Base-by-base conservation (phyloP, 2,329 filamentous ascomycete genomes). In the Nigrospora osmanthi region DNA sequence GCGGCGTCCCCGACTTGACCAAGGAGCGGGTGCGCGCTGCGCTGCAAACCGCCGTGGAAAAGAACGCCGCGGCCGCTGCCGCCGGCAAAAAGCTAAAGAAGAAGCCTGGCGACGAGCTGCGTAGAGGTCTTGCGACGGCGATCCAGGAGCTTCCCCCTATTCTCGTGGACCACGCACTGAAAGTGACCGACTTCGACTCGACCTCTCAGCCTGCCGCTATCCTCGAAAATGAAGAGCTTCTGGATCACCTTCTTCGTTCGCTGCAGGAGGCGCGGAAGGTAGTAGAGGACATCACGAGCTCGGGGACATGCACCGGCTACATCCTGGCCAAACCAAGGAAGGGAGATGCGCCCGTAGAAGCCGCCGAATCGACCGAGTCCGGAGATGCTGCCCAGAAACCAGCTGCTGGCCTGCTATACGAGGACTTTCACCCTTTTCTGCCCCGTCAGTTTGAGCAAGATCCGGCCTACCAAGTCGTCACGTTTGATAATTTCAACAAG, bases 351-450 rank as follows among this genome's bases (percentile, higher is more conserved):
- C 53, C 58, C n/a, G 47, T 43, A 5, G 60, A 58, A 14, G 48
- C 50, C 4, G 37, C 45, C 0, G 52, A 65, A 16, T 62, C 60
- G 43, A 54, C 41, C 11, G 41, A 23, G 10, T 15, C 53, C 30
- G 58, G 58, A 28, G 61, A 66, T 11, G 66, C 60, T 1, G 61
- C 65, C 4, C 51, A 64, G 23, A 56, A 60, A 9, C 69, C 67
- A 44, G 59, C 66, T 11, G 64, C 68, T 4, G 69, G 72, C 38
- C 60, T 93, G 6, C 69, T 95, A 2, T 98, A 96, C 58, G 87
- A 96, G 44, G 93, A 98, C 56, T 97, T 96, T 56, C 91, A 97
- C 54, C 93, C 93, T 0, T 97, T 97, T 62, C 71, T 85, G 35
- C 93, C 93, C 0, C 71, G 75, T 17, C 91, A 97, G 54, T 86